A percentile compares a stretch with the other conserved stretches of the same genome.
phyloP scores from a whole-genome alignment of 2,329 filamentous ascomycete genomes.

The Fusarium sp. region DNA sequence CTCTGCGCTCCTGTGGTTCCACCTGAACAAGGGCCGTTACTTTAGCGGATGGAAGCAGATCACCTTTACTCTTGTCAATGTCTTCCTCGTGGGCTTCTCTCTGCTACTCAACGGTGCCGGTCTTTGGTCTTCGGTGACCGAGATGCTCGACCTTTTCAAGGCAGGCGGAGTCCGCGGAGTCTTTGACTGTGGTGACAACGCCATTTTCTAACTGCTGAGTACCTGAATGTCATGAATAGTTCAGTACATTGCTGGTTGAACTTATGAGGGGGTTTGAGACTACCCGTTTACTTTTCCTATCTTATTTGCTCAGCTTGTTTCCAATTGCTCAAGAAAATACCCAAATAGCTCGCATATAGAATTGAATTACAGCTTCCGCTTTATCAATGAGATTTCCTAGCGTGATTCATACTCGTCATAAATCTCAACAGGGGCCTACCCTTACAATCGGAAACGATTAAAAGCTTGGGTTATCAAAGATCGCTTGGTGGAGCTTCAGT shows the following conservation, averaged over 20 bases:
- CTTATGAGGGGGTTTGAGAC: not conserved
- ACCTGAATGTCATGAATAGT: not conserved
- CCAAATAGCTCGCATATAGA: not conserved
- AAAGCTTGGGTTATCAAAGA: not conserved
- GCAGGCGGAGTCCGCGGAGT: not conserved
- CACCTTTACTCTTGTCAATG: conserved; percentile 18
- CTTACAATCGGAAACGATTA: not conserved
- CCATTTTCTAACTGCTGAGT: not conserved
- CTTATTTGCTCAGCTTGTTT: not conserved
- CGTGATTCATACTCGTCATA: not conserved
- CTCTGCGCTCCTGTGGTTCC: conserved; percentile 20
- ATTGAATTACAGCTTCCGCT: not conserved
- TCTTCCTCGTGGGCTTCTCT: conserved; percentile 15
- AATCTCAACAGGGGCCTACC: not conserved
- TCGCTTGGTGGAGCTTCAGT: not conserved
- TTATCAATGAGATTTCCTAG: not conserved
- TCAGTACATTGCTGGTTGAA: not conserved
- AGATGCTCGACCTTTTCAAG: conserved; percentile 11
- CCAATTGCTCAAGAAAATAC: not conserved
- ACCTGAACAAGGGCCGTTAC: conserved; percentile 13
- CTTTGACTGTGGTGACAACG: conserved; percentile 7
- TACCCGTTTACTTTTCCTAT: not conserved
- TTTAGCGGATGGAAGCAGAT: conserved; percentile 30
- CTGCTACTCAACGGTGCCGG: conserved; percentile 27
- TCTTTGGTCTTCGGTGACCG: conserved; percentile 19